Evolutionary conservation across 345 rosid species (phyloP), one percentile per base, ranked within the genome.

Genomic region (Anacardium occidentale): DNA sequence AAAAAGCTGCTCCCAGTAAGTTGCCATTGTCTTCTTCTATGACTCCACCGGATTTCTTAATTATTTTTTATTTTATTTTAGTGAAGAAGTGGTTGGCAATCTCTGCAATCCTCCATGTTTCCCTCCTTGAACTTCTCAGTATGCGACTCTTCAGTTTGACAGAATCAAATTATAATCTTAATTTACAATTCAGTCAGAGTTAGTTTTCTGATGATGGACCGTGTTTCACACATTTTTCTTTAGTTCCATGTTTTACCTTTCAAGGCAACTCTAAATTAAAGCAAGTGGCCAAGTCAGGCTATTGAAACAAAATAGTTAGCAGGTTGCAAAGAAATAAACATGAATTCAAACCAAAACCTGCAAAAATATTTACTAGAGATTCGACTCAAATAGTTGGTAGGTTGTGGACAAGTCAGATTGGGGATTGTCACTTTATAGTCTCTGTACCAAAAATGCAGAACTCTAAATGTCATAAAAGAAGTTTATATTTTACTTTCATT

Each of bases 1-100:
- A 64, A 58, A 70, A 70, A 70, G 64, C 64, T 70, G 64, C 12
- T 59, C 59, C 47, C 13, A 17, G 25, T 45, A 7, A 59, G 74
- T 59, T n/a, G 45, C 14, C 57, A 48, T 20, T 70, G 66, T 70
- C 58, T 45, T 48, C 42, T 45, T 70, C 65, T 18, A 45, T 26
- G 10, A 42, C 26, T 58, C 61, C 65, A 58, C 45, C 2, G 17
- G 8, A 5, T 45, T 45, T 26, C 64, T 25, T 45, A 54, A 34
- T 55, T 17, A 18, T 53, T 62, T 1, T 2, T 34, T 68, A 25
- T 68, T 68, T 54, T 6, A 51, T 34, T 51, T 11, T 24, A 58
- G 44, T 26, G 56, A 25, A 57, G 13, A 69, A 45, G 55, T 59
- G 6, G 5, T 15, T 50, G 32, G 7, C 64, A 58, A 45, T 18